A percentile compares a stretch with the other conserved stretches of the same genome.
Conservation (phyloP, 2,329 filamentous ascomycete genomes). For the Cladosporium oxysporum region DNA sequence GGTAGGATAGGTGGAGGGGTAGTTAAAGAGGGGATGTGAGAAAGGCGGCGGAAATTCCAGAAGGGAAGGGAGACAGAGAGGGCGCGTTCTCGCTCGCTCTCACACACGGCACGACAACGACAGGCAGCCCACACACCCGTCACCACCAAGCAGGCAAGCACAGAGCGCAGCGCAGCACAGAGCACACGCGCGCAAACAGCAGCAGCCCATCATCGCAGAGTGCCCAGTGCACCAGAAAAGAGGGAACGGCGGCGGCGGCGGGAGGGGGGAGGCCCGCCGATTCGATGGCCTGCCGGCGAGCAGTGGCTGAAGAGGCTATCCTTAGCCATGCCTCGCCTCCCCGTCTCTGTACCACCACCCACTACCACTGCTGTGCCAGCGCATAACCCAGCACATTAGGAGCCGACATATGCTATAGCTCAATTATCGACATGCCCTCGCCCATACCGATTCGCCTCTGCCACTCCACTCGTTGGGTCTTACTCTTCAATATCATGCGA, state of each 20-base stretch:
- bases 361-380: neutral
- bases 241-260: neutral
- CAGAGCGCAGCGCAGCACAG: neutral
- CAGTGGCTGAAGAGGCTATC: slow-evolving; percentile 10
- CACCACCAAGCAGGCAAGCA: neutral
- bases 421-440: neutral
- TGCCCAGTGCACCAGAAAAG: slow-evolving; percentile 5
- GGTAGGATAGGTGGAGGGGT: slow-evolving; percentile 10
- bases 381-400: slow-evolving; percentile 2
- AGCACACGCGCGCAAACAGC: neutral
- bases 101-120: neutral
- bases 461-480: neutral
- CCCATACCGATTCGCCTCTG: neutral
- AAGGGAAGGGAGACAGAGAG: slow-evolving; percentile 5
- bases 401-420: slow-evolving; percentile 2
- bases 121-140: slow-evolving; percentile 6
- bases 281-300: neutral
- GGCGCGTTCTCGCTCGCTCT: neutral
- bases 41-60: slow-evolving; percentile 17
- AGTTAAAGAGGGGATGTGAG: slow-evolving; percentile 16
- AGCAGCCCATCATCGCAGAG: slow-evolving; percentile 9
- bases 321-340: neutral
- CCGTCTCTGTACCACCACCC: neutral
- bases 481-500: neutral
- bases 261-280: slow-evolving; percentile 11